Percentiles rank a stretch among this genome's conserved stretches.
These are phyloP conservation scores for Leishmania martiniquensis DNA, from an alignment of 208 protist species.

Conservation along the genomic window DNA sequence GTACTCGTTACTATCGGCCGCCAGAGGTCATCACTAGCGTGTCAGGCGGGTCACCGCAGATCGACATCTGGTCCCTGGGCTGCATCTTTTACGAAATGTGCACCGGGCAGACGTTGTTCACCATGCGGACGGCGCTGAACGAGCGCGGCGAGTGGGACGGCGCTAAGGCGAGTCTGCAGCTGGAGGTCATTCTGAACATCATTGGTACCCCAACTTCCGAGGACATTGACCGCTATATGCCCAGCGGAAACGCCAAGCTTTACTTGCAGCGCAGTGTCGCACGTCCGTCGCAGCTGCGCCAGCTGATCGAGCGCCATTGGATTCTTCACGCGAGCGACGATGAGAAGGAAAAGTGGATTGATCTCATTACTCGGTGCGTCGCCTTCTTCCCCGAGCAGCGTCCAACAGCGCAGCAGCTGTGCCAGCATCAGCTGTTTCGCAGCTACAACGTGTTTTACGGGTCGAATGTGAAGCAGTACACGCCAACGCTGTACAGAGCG, in stretches of 20 bases:
- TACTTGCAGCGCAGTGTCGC: conserved; percentile 71
- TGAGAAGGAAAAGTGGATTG: conserved; percentile 67
- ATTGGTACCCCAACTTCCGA: conserved; percentile 69
- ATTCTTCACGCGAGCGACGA: conserved; percentile 37
- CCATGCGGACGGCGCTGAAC: conserved; percentile 68
- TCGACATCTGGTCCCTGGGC: conserved; percentile 96
- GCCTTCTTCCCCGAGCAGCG: conserved; percentile 84
- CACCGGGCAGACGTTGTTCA: conserved; percentile 94
- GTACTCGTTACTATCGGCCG: conserved; percentile 96
- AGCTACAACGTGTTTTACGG: conserved; percentile 72
- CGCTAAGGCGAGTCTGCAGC: conserved; percentile 70
- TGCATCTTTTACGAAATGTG: conserved; percentile 96
- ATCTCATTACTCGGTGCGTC: conserved; percentile 79
- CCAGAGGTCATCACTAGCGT: conserved; percentile 94
- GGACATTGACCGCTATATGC: conserved; percentile 79
- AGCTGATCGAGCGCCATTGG: conserved; percentile 64
- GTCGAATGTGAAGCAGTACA: conserved; percentile 68
- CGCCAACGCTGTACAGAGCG: conserved; percentile 44
- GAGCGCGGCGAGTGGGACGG: conserved; percentile 80
- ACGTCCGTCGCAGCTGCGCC: conserved; percentile 58
- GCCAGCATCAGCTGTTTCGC: conserved; percentile 69
- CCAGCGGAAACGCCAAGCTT: conserved; percentile 71
- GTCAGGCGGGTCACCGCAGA: conserved; percentile 60
- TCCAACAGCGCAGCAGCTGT: conserved; percentile 72
- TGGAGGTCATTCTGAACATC: conserved; percentile 84